Evolutionary conservation across 176 grass and related monocot species (phyloP).

Genomic region (Tillandsia fasciculata): DNA sequence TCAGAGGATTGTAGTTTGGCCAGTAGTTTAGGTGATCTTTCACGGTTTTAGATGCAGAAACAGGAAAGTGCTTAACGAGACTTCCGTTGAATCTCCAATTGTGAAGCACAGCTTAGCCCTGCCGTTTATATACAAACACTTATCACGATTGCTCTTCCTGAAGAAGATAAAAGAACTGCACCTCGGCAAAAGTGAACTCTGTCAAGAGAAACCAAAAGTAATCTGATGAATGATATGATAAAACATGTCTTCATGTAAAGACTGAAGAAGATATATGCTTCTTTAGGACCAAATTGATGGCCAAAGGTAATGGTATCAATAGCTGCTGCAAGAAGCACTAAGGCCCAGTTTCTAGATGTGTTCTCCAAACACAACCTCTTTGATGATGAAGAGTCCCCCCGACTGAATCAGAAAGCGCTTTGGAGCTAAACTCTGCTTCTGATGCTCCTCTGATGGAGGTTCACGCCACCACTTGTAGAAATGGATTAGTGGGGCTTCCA

Average conservation of each 20-base stretch:
- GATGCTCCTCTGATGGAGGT: too few relatives aligned
- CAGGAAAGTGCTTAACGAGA: not conserved
- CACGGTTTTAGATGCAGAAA: not conserved
- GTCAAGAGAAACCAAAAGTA: slow-evolving; percentile 1
- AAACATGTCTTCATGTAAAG: not conserved
- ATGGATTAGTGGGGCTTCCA: too few relatives aligned
- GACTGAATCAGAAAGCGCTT: too few relatives aligned
- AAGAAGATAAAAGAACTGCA: not conserved
- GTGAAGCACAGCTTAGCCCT: not conserved
- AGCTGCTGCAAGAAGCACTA: too few relatives aligned
- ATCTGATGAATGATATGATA: not conserved
- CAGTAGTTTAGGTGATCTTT: not conserved
- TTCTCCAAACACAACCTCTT: too few relatives aligned
- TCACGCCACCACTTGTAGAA: too few relatives aligned
- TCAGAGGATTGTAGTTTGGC: not conserved
- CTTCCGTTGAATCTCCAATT: not conserved
- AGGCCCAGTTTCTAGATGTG: too few relatives aligned
- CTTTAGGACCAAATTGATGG: not conserved
- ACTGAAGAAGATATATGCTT: not conserved
- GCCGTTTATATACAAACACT: not conserved
- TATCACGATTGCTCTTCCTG: not conserved
- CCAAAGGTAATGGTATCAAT: too few relatives aligned
- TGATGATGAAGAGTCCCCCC: too few relatives aligned
- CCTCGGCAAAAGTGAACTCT: not conserved
- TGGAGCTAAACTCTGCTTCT: too few relatives aligned